Evolutionary conservation across 176 grass and related monocot genomes (phyloP).

Genomic region (sorghum (Sorghum bicolor)): DNA sequence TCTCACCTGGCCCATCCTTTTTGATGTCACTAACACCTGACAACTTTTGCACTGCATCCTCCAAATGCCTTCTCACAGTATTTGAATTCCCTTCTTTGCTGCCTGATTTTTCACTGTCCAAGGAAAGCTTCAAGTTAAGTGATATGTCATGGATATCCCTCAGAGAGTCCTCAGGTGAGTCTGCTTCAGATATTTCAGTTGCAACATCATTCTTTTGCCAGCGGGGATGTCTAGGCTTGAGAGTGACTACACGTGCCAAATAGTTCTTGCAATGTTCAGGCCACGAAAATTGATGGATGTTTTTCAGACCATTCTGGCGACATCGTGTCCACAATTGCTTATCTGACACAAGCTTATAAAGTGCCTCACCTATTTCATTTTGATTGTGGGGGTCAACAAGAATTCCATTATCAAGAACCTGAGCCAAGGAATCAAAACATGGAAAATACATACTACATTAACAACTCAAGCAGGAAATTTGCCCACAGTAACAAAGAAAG

Average conservation of each 20-base stretch:
- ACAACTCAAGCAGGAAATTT: constrained; percentile 24
- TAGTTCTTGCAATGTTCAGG: constrained; percentile 89
- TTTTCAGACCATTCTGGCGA: constrained; percentile 67
- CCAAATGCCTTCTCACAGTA: constrained; percentile 43
- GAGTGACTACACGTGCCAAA: constrained; percentile 46
- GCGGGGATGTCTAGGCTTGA: constrained; percentile 59
- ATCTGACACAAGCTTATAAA: constrained; percentile 78
- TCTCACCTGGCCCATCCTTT: constrained; percentile 42
- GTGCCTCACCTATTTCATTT: constrained; percentile 72
- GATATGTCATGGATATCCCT: constrained; percentile 70
- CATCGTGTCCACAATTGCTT: constrained; percentile 69
- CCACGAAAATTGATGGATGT: constrained; percentile 84
- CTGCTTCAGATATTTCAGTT: constrained; percentile 51
- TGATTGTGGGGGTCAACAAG: constrained; percentile 87
- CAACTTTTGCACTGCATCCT: constrained; percentile 50
- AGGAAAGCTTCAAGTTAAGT: constrained; percentile 57
- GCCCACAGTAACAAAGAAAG: constrained; percentile 23
- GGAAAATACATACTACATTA: constrained; percentile 16
- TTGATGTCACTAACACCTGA: constrained; percentile 33
- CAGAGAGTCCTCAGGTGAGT: constrained; percentile 60
- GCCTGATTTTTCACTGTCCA: constrained; percentile 55
- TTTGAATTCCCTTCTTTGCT: constrained; percentile 31
- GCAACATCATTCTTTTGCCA: constrained; percentile 56
- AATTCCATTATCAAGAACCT: constrained; percentile 84
- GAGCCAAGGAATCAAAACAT: constrained; percentile 19